Conservation (phyloP, 805 yeast species). For the Yarrowia deformans region DNA sequence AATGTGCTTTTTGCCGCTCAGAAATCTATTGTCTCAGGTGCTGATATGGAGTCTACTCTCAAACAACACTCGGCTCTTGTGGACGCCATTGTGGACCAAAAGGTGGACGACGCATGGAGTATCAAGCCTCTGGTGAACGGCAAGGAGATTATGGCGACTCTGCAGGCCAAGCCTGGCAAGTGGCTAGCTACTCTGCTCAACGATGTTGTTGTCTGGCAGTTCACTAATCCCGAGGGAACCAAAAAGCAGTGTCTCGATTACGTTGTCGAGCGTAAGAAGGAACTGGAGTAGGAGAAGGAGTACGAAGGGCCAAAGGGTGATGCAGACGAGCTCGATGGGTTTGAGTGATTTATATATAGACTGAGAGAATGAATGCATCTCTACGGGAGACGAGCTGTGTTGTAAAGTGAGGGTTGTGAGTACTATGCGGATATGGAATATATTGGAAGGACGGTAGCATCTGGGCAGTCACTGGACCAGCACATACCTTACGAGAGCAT, state of each 20-base stretch:
- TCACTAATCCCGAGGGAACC: slow-evolving; percentile 68
- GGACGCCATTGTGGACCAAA: slow-evolving; percentile 48
- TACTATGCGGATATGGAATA: no score
- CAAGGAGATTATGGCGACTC: slow-evolving; percentile 61
- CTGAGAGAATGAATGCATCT: background rate
- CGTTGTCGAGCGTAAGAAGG: slow-evolving; percentile 38
- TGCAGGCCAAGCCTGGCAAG: slow-evolving; percentile 76
- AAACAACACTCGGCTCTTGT: slow-evolving; percentile 43
- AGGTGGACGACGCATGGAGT: slow-evolving; percentile 56
- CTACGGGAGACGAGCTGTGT: no score
- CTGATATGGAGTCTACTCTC: slow-evolving; percentile 48
- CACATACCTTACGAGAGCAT: no score
- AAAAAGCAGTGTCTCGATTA: slow-evolving; percentile 63
- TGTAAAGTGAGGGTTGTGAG: no score
- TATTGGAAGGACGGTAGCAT: no score
- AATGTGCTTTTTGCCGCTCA: slow-evolving; percentile 52
- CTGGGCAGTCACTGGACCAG: no score
- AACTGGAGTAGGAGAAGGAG: slow-evolving; percentile 51
- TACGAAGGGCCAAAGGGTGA: no score
- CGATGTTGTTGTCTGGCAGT: slow-evolving; percentile 72
- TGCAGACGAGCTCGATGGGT: no score
- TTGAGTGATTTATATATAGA: background rate
- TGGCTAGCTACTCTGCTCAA: slow-evolving; percentile 74
- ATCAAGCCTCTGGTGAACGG: slow-evolving; percentile 73
- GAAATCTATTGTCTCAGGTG: slow-evolving; percentile 48